Evolutionary conservation across 768 basidiomycete species (phyloP).

Genomic region (Phylloporus arenicola): DNA sequence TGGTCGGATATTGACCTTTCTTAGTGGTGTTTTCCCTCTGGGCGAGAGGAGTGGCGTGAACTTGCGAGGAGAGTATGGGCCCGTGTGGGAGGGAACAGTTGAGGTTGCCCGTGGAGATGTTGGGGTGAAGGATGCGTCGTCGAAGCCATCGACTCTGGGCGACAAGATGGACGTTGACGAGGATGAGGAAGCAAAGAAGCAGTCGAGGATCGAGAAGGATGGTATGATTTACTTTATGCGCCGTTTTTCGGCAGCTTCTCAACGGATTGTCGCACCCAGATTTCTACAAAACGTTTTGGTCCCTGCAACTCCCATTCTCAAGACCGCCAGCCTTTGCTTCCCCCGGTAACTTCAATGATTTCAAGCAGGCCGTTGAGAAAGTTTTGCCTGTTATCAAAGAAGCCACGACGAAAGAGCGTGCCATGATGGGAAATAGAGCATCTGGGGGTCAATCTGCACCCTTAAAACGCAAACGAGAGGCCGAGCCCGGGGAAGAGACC

Average conservation of each 20-base stretch:
- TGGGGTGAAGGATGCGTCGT: slow-evolving; percentile 27
- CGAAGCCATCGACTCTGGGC: slow-evolving; percentile 30
- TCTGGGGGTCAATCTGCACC: slow-evolving; percentile 32
- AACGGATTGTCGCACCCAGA: slow-evolving; percentile 36
- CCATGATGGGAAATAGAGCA: slow-evolving; percentile 75
- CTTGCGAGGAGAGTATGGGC: slow-evolving; percentile 80
- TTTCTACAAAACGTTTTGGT: slow-evolving; percentile 89
- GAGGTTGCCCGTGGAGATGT: slow-evolving; percentile 33
- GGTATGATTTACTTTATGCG: slow-evolving; percentile 35
- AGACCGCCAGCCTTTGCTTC: slow-evolving; percentile 66
- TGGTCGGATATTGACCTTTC: slow-evolving; percentile 82
- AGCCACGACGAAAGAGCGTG: slow-evolving; percentile 82
- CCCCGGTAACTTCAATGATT: slow-evolving; percentile 51
- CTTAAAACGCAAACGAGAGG: slow-evolving; percentile 65
- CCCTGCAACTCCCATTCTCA: slow-evolving; percentile 79
- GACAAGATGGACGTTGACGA: slow-evolving; percentile 65
- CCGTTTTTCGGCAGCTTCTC: not conserved
- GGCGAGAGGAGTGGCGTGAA: slow-evolving; percentile 92
- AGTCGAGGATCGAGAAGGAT: slow-evolving; percentile 50
- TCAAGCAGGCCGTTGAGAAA: slow-evolving; percentile 65
- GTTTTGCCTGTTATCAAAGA: slow-evolving; percentile 78
- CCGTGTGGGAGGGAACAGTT: slow-evolving; percentile 66
- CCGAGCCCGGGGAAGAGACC: slow-evolving; percentile 48
- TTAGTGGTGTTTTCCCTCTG: slow-evolving; percentile 80
- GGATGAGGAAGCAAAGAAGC: slow-evolving; percentile 31